Evolutionary conservation across 163 green algal species (phyloP), one percentile per base, ranked within the genome.

Genomic region (Trebouxia gelatinosa): DNA sequence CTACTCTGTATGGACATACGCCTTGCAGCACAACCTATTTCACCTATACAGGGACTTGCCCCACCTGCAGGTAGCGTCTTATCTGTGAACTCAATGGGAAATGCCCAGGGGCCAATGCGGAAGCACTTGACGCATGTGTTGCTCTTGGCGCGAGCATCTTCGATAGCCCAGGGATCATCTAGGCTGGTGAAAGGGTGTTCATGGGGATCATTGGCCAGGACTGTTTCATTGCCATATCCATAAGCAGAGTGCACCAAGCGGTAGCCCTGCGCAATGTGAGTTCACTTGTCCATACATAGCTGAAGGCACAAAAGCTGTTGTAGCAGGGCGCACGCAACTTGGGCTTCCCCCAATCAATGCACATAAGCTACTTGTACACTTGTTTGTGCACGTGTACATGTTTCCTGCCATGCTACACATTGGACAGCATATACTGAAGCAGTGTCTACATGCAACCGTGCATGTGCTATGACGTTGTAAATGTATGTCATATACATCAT

Each of bases 181-280:
- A 72, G 16, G 21, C 32, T 17, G 26, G 35, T 72, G 13, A 29
- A 54, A 5, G 64, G 64, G 1, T 29, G 38, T 23, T 6, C 16
- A 13, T 72, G 64, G 19, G 64, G 64, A 37, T 72, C 64, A 72
- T 72, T 72, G 35, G 35, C 50, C 23, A 72, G 23, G 32, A 72
- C 64, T 19, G 64, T 72, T 37, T 72, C 64, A 51, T 72, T 72
- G 16, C 64, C 64, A 54, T 72, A 72, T 3, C 64, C 64, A 72
- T 35, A 72, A 16, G 64, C 64, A 35, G 64, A 72, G 37, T 72
- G 35, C 17, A 31, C 38, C 21, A 72, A 35, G 0, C 17, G 13
- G 17, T 51, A 72, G 23, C 64, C 64, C 64, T 72, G 35, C n/a
- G n/a, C n/a, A n/a, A n/a, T n/a, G n/a, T n/a, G n/a, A n/a, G n/a